Evolutionary conservation across 805 yeast genomes (phyloP).

Genomic region (Hanseniaspora vineae): DNA sequence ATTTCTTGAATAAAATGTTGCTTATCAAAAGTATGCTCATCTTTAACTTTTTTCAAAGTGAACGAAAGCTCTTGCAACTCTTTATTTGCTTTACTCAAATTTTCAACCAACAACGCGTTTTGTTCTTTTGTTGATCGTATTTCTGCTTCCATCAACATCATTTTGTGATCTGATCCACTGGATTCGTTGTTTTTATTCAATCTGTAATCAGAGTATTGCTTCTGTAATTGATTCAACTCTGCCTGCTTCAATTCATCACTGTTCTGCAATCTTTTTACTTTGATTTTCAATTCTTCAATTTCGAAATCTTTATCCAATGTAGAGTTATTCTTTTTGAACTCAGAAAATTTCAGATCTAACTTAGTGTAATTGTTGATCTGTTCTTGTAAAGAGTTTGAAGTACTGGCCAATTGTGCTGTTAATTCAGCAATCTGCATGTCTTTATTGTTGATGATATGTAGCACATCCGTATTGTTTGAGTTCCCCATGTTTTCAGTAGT

Average conservation of each 20-base stretch:
- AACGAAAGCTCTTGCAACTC: slow-evolving; percentile 61
- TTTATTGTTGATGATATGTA: slow-evolving; percentile 25
- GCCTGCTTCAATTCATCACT: too few relatives aligned
- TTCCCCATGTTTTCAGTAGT: slow-evolving; percentile 30
- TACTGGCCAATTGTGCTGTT: slow-evolving; percentile 15
- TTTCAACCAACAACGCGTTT: background rate
- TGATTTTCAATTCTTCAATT: too few relatives aligned
- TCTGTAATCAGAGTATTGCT: too few relatives aligned
- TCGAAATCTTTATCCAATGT: too few relatives aligned
- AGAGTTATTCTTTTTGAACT: slow-evolving; percentile 21
- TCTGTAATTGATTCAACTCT: too few relatives aligned
- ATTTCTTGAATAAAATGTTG: slow-evolving; percentile 45
- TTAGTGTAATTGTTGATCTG: slow-evolving; percentile 5
- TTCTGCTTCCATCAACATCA: slow-evolving; percentile 2
- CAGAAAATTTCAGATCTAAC: slow-evolving; percentile 7
- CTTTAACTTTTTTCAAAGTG: slow-evolving; percentile 40
- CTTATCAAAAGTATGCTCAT: slow-evolving; percentile 29
- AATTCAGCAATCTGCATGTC: slow-evolving; percentile 20
- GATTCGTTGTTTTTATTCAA: too few relatives aligned
- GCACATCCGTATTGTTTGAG: slow-evolving; percentile 29
- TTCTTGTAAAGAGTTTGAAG: slow-evolving; percentile 5
- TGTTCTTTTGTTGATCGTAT: slow-evolving; percentile 5
- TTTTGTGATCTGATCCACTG: too few relatives aligned
- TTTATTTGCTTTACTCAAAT: slow-evolving; percentile 26
- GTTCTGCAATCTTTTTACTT: too few relatives aligned